Conservation (phyloP, 2,329 filamentous ascomycete species). For the Berkeleyomyces rouxiae region DNA sequence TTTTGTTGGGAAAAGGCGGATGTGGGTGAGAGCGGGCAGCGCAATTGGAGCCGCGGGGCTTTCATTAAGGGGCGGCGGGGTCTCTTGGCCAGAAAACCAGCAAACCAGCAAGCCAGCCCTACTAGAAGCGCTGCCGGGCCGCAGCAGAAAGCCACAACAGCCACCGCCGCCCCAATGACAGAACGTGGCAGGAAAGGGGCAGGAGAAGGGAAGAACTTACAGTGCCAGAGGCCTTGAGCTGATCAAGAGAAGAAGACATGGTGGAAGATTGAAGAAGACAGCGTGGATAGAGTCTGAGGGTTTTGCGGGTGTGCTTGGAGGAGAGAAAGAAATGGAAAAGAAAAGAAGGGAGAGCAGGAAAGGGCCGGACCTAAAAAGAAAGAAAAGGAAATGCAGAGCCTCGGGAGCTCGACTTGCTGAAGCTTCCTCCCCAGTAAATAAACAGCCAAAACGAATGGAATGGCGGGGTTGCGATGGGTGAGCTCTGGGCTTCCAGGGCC, state of each 20-base stretch:
- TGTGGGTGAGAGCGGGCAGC: neutral
- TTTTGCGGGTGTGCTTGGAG: neutral
- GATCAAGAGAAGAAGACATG: constrained; percentile 86
- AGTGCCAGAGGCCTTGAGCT: constrained; percentile 93
- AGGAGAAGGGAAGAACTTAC: constrained; percentile 39
- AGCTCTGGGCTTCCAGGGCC: neutral
- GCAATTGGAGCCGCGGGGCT: constrained; percentile 1
- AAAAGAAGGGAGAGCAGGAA: constrained; percentile 3
- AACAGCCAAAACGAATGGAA: neutral
- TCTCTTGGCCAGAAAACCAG: neutral
- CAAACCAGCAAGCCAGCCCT: no score
- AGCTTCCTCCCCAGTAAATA: no score
- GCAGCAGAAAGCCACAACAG: neutral
- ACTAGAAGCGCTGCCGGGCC: no score
- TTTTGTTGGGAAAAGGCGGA: neutral
- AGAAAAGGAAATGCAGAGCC: neutral
- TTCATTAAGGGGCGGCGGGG: neutral
- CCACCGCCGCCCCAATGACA: constrained; percentile 20
- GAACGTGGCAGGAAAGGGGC: constrained; percentile 16
- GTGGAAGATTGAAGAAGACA: constrained; percentile 11
- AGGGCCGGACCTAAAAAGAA: constrained; percentile 2
- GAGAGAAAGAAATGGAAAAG: constrained; percentile 3
- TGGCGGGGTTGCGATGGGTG: neutral
- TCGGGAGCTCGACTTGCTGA: no score
- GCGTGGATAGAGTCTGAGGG: constrained; percentile 2